Base-by-base conservation (phyloP, 139 green algal species). In the Chara braunii region DNA sequence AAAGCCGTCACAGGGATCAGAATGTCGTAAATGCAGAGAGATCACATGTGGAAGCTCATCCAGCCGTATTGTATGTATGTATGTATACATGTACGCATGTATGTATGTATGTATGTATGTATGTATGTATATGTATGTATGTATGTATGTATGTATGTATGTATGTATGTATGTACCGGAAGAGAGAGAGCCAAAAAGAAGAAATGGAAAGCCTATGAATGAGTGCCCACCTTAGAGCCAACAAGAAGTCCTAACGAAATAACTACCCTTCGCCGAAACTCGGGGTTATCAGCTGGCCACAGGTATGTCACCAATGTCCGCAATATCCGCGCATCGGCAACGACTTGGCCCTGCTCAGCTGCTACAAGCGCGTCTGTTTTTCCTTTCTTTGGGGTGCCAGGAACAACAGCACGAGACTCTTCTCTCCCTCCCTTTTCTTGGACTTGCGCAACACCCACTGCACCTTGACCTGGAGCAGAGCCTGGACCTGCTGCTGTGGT, bases 221-320 rank as follows among this genome's bases (percentile, higher is more conserved):
- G 55, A 64, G 55, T 2, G 58, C 54, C 7, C 3, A 75, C 66
- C 66, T 75, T 75, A 6, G 66, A 45, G 23, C 32, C 43, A 9
- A 75, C 51, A 18, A 75, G 55, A 8, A 75, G 66, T 1, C 58
- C 42, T 12, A 75, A 14, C 2, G 66, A 31, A 34, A n/a, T 8
- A 1, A 11, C 57, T 18, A 75, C 66, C 1, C 66, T 42, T 8
- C 57, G 6, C 35, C 42, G 32, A 23, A 60, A 62, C 12, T 75
- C 66, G 57, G 57, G 57, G 26, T 51, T 59, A 52, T 75, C 66
- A 28, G 51, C 51, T 28, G 66, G 66, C 66, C 66, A 75, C 12
- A 75, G 42, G 31, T 75, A 70, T 6, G 43, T n/a, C 11, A 18
- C 24, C 35, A 75, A 22, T 37, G 37, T 60, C 9, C 24, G 11